These are phyloP conservation scores for Capronia americana DNA, from an alignment of 2,329 filamentous ascomycete genomes.

Conservation along the genomic window DNA sequence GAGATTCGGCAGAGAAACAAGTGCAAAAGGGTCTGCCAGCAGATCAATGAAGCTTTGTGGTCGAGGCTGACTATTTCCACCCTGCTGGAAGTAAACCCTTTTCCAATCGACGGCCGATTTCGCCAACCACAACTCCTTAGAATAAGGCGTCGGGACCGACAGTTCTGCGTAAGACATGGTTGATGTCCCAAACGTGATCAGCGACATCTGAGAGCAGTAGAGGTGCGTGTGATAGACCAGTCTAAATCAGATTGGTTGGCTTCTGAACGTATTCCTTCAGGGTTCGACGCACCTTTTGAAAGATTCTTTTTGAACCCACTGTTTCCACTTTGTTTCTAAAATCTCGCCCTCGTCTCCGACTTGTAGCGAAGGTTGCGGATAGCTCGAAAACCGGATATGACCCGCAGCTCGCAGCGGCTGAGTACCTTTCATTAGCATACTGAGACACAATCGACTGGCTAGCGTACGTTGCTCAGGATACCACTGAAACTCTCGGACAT, in stretches of 20 bases:
- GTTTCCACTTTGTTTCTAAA: constrained; percentile 18
- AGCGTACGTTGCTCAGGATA: constrained; percentile 9
- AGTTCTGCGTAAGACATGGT: constrained; percentile 11
- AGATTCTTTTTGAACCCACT: constrained; percentile 10
- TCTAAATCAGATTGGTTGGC: constrained; percentile 1
- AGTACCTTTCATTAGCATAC: background rate
- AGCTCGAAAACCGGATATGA: background rate
- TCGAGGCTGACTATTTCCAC: constrained; percentile 3
- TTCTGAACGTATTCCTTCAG: background rate
- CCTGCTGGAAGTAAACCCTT: background rate
- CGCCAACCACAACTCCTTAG: constrained; percentile 9
- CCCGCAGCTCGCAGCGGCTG: constrained; percentile 1
- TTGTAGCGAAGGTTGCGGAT: background rate
- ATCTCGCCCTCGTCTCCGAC: constrained; percentile 6
- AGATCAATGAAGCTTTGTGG: constrained; percentile 10
- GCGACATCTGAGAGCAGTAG: constrained; percentile 1
- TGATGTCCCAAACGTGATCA: constrained; percentile 6
- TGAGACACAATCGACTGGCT: background rate
- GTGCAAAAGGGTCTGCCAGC: background rate
- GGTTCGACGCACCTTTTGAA: constrained; percentile 8
- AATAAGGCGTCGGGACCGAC: constrained; percentile 6
- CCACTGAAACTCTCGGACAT: constrained; percentile 12
- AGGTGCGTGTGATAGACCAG: constrained; percentile 4
- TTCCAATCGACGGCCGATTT: constrained; percentile 7
- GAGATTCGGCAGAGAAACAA: background rate